Base-by-base conservation (phyloP, 2,329 filamentous ascomycete genomes). In the Cladophialophora yegresii region DNA sequence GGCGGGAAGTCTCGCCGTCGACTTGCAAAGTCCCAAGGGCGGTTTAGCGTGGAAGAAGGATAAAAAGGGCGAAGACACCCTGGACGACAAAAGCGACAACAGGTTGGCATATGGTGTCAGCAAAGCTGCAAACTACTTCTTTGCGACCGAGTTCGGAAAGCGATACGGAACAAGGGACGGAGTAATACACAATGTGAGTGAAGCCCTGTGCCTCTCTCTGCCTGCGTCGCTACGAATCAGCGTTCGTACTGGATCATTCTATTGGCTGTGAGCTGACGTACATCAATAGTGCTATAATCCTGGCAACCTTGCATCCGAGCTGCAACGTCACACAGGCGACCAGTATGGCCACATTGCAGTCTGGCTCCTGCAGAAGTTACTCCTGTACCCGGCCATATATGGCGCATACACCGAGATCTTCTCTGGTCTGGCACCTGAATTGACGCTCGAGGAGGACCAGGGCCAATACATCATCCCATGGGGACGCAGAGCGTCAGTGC, bases 401-500 rank as follows among this genome's bases (percentile, higher is more conserved):
- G 83, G 82, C 0, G 81, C 80, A 0, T 83, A 82, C 69, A 82
- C 82, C 0, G 77, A 81, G 63, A 68, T 84, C 0, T 85, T 78
- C 63, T 77, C 81, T 0, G 81, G 76, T 0, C 72, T 82, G 45
- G 80, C 80, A 0, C 77, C 78, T 0, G 75, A 82, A 0, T 74
- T 77, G 7, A 69, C 78, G 5, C 73, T 71, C 3, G 50, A 61
- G 4, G 65, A 75, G 32, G 58, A 77, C 5, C 75, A 75, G 61
- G 67, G 67, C 30, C 71, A 70, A n/a, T 78, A 75, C 61, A 69
- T 84, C 28, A 74, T 81, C 56, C 82, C 82, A 1, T 85, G 81
- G 79, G 82, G 82, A 8, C 71, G 78, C 22, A 61, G 50, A 36
- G 49, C 22, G 2, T 28, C 49, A 8, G 33, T 65, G 6, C 50